phyloP scores from a whole-genome alignment of 169 alveolate genomes.

The Plasmodium malariae region DNA sequence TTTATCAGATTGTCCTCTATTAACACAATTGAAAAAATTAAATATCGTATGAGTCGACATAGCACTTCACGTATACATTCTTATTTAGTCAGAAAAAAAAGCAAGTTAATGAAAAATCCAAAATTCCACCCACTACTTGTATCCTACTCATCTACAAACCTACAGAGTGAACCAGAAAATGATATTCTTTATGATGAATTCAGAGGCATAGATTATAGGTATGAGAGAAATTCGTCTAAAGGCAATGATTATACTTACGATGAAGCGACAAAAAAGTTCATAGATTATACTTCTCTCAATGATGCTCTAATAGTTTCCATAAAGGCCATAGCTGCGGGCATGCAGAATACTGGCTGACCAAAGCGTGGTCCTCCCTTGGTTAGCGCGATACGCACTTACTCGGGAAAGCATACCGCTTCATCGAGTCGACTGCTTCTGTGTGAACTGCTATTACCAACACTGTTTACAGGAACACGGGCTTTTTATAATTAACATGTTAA shows the following conservation, averaged over 20 bases:
- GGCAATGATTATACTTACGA: constrained; percentile 11
- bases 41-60: not conserved
- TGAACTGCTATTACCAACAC: no score
- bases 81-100: constrained; percentile 62
- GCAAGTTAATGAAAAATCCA: constrained; percentile 65
- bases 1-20: not conserved
- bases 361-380: no score
- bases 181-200: constrained; percentile 19
- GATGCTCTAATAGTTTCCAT: constrained; percentile 75
- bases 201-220: not conserved
- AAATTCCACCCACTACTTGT: constrained; percentile 45
- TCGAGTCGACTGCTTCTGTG: no score
- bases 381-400: no score
- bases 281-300: constrained; percentile 74
- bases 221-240: constrained; percentile 11
- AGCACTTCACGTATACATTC: constrained; percentile 23
- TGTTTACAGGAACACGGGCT: no score
- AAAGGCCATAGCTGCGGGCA: constrained; percentile 80
- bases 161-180: constrained; percentile 44
- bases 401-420: no score
- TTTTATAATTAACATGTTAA: no score
- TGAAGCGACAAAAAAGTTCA: constrained; percentile 21
- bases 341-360: constrained; percentile 79
- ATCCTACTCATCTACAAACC: constrained; percentile 22
- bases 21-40: not conserved